phyloP scores from a whole-genome alignment of 73 alveolate genomes.

The Paramecium sonneborni region DNA sequence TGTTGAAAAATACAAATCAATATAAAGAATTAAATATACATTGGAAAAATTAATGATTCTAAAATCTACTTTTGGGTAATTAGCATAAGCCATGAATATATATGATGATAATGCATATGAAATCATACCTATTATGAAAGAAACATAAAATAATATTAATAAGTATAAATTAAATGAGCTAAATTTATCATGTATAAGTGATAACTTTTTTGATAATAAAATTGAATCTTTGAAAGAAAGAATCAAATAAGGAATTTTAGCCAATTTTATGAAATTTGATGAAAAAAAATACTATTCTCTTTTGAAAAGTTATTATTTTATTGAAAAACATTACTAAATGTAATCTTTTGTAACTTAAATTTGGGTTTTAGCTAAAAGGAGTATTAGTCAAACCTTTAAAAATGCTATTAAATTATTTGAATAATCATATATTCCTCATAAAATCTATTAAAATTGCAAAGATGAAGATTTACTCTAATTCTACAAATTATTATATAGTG shows the following conservation, averaged over 20 bases:
- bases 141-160: constrained; percentile 1
- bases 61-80: constrained; percentile 14
- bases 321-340: constrained; percentile 53
- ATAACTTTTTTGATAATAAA: constrained; percentile 41
- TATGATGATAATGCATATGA: constrained; percentile 40
- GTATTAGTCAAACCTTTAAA: constrained; percentile 1
- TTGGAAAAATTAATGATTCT: constrained; percentile 32
- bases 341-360: not conserved
- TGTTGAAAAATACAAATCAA: constrained; percentile 30
- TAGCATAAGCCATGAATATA: not conserved
- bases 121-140: constrained; percentile 42
- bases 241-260: not conserved
- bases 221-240: constrained; percentile 37
- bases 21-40: constrained; percentile 31
- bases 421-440: not conserved
- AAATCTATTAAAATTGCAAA: not conserved
- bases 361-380: constrained; percentile 33
- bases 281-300: constrained; percentile 25
- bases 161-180: constrained; percentile 39
- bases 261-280: constrained; percentile 30
- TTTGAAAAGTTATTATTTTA: constrained; percentile 33
- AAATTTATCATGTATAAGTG: not conserved
- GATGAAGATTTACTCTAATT: not conserved
- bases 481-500: not conserved
- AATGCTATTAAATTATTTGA: not conserved